Base-by-base conservation (phyloP, 129 eudicot genomes). In the Pittosporum tobira region DNA sequence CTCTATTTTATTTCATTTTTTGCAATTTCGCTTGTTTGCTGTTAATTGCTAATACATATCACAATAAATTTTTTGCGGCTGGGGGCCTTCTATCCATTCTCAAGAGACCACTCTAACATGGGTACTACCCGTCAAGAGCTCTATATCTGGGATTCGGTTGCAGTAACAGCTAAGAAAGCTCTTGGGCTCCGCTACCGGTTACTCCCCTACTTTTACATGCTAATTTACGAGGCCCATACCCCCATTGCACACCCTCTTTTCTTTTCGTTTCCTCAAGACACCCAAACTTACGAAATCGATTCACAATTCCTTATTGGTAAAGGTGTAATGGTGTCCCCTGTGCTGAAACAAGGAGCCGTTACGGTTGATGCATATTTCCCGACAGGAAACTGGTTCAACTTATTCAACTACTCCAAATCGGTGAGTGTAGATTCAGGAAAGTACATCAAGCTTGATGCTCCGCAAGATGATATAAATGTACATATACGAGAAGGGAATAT, bases 71-170 rank as follows among this genome's bases (percentile, higher is more conserved):
- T n/a, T 0, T 31, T 47, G 60, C 76, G 84, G 96, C 55, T 88
- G 46, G 96, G 97, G 29, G 97, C 97, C 9, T 90, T 90, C 37
- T 90, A 90, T 73, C 95, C 97, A 9, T 90, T 90, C 62, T 57
- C 94, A 22, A 78, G 95, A 58, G 95, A 85, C 63, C 97, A 90
- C 65, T 59, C 95, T 0, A 70, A 40, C 0, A 75, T 38, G 15
- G 26, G 6, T 23, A 46, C 70, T 25, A 53, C 19, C 24, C 77
- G 77, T 16, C 97, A 90, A 71, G 97, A 90, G 73, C 94, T 90
- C 14, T 85, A 82, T 55, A 59, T 72, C n/a, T 89, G 95, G 95
- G 73, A 78, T 13, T 89, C 95, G n/a, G 97, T 89, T 26, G 88
- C 97, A 7, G 81, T 70, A 59, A 54, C 95, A 48, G 85, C 93